Evolutionary conservation across 768 basidiomycete genomes (phyloP), one percentile per base, ranked within the genome.

Genomic region (Coprinellus aureogranulatus): DNA sequence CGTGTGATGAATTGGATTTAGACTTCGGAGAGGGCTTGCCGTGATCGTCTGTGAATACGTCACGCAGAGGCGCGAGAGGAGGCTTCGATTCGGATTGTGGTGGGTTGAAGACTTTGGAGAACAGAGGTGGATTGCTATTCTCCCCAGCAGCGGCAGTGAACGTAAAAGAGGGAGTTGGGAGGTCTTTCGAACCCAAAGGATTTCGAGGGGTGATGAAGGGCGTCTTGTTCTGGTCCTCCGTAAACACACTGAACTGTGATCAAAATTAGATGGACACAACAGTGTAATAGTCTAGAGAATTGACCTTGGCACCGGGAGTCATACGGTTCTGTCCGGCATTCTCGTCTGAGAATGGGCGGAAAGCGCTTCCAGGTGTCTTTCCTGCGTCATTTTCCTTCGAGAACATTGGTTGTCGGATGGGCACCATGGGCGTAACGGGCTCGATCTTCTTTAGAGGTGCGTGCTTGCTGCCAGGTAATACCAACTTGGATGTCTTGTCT

Each of bases 281-380:
- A 41, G 18, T n/a, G 11, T 8, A 23, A 25, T 26, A 16, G 42
- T 23, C 40, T 57, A 12, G 28, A 44, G 39, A 40, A 56, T 66
- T 55, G 59, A 82, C 83, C 69, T 80, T 80, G 9, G 75, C 65
- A 22, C 72, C 72, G 62, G 73, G 71, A 56, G 72, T 84, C 30
- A 28, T 55, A 76, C 66, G 82, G 75, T 61, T 80, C 74, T 69
- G 63, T 47, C 70, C 69, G 1, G 72, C 70, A 61, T 83, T 84
- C 65, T 88, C 87, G 53, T 89, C 89, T 1, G 84, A 75, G 63
- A 86, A 90, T 8, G 90, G 88, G 58, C 80, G 81, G 70, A 91
- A 89, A 28, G 77, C 64, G 62, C 72, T 58, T 31, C 73, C 70
- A 20, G 78, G 75, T 2, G 75, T 77, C 62, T 75, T 79, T 2